Percentiles rank a stretch among this genome's conserved stretches.
Conservation (phyloP, 306 rosid genomes). For the Erythrophleum fordii region DNA sequence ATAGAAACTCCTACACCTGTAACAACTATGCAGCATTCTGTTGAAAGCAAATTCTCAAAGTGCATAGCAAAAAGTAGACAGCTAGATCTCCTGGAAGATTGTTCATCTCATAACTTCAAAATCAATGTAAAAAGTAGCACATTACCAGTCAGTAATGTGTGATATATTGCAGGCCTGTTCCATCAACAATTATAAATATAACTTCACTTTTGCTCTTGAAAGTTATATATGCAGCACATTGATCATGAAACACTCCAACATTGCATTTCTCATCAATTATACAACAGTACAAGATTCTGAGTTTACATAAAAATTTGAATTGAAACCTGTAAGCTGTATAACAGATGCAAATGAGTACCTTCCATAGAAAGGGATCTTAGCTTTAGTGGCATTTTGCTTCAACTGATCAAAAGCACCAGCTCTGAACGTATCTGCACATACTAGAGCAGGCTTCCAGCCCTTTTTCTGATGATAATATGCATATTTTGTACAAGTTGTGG, state of each 20-base stretch:
- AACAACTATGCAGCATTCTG: too few species aligned
- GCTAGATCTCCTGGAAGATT: too few species aligned
- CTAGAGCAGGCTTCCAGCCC: constrained; percentile 95
- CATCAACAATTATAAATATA: too few species aligned
- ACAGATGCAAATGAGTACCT: constrained; percentile 54
- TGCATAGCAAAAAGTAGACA: too few species aligned
- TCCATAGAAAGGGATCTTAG: constrained; percentile 91
- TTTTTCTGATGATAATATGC: constrained; percentile 83
- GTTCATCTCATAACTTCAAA: too few species aligned
- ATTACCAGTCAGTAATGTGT: too few species aligned
- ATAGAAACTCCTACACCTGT: too few species aligned
- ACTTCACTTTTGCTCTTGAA: neutral
- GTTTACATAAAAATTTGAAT: neutral
- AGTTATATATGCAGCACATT: neutral
- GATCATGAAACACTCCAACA: constrained; percentile 1
- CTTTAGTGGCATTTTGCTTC: constrained; percentile 91
- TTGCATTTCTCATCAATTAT: neutral
- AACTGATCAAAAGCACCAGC: constrained; percentile 98
- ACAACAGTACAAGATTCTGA: constrained; percentile 22
- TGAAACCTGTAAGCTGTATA: neutral
- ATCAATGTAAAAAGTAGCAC: too few species aligned
- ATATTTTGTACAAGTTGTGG: constrained; percentile 56
- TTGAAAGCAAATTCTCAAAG: too few species aligned
- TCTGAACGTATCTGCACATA: constrained; percentile 92
- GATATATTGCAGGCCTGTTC: too few species aligned